These are phyloP conservation scores for Gossypium ekmanianum DNA, from an alignment of 345 rosid species.

Conservation along the genomic window DNA sequence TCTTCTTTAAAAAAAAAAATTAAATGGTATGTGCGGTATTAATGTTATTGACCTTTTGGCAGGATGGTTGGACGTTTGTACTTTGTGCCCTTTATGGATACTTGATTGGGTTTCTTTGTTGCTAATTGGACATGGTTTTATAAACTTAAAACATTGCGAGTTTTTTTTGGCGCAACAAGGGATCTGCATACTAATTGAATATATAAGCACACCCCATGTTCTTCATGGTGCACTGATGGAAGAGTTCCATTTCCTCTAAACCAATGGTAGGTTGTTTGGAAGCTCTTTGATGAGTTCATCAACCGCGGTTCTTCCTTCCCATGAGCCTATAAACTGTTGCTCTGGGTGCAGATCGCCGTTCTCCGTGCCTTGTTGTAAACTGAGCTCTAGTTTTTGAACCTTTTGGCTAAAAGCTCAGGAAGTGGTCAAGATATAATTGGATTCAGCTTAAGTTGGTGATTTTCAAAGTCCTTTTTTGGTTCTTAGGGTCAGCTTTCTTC, in stretches of 20 bases:
- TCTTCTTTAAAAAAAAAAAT: too few species aligned
- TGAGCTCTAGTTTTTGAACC: conserved; percentile 3
- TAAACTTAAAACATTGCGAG: conserved; percentile 19
- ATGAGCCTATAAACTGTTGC: neutral
- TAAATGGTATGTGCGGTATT: conserved; percentile 26
- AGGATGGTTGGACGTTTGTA: conserved; percentile 42
- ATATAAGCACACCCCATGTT: conserved; percentile 19
- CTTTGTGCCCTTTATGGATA: conserved; percentile 43
- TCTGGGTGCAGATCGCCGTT: neutral
- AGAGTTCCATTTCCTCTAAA: conserved; percentile 20
- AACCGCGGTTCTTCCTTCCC: neutral
- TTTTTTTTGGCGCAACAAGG: conserved; percentile 17
- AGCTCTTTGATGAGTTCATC: neutral
- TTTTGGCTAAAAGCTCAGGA: conserved; percentile 1
- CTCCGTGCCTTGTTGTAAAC: neutral
- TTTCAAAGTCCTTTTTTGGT: neutral
- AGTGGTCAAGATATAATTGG: conserved; percentile 3
- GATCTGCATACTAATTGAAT: conserved; percentile 24
- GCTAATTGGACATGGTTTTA: conserved; percentile 37
- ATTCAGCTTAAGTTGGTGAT: conserved; percentile 6
- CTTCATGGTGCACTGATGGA: conserved; percentile 22
- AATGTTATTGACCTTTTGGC: conserved; percentile 48
- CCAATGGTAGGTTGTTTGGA: conserved; percentile 7
- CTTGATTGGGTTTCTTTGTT: conserved; percentile 44
- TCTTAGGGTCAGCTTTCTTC: neutral